These are phyloP conservation scores for Grigorovia jiainica DNA, from an alignment of 805 yeast genomes.

Conservation along the genomic window DNA sequence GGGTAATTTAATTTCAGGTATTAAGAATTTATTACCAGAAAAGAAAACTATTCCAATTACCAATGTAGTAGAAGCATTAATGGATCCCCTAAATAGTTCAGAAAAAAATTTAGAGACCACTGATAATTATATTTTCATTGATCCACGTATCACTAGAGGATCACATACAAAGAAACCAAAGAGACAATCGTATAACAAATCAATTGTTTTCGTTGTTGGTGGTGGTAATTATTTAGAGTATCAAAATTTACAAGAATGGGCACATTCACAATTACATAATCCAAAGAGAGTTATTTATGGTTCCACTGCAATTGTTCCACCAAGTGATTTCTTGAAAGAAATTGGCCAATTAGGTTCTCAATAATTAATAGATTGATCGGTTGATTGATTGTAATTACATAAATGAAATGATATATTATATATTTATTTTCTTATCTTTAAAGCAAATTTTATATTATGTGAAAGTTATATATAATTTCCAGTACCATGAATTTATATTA, in stretches of 20 bases:
- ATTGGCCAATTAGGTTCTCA: conserved; percentile 43
- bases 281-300: conserved; percentile 71
- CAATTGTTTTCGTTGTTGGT: conserved; percentile 87
- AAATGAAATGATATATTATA: too few relatives aligned
- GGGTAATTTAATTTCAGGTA: conserved; percentile 78
- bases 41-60: conserved; percentile 85
- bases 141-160: conserved; percentile 80
- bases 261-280: conserved; percentile 32
- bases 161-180: conserved; percentile 83
- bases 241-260: conserved; percentile 90
- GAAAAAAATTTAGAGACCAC: conserved; percentile 60
- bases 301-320: conserved; percentile 66
- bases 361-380: not conserved
- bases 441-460: too few relatives aligned
- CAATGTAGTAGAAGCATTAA: conserved; percentile 79
- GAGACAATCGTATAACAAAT: conserved; percentile 69
- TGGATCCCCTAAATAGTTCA: conserved; percentile 68
- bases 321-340: conserved; percentile 60
- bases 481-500: too few relatives aligned
- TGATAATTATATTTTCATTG: conserved; percentile 84
- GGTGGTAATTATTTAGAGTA: conserved; percentile 95
- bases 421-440: too few relatives aligned
- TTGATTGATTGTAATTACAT: too few relatives aligned
- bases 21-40: conserved; percentile 79
- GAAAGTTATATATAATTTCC: too few relatives aligned